Percentiles rank a stretch among this genome's conserved stretches.
Evolutionary conservation across 306 rosid species (phyloP).

Genomic region (Ochetophila trinervis): DNA sequence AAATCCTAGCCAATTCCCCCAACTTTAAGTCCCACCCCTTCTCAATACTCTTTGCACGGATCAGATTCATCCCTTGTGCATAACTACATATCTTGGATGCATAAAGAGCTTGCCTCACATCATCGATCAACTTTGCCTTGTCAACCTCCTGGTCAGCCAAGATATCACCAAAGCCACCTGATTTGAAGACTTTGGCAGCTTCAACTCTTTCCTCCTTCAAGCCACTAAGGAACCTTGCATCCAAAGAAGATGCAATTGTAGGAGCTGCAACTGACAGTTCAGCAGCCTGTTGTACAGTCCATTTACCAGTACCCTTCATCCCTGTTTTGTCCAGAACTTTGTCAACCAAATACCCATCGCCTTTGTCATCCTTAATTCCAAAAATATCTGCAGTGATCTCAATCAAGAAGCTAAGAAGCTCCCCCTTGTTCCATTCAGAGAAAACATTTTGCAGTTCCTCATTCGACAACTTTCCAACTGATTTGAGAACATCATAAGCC

Average conservation of each 20-base stretch:
- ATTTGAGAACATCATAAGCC: slow-evolving; percentile 86
- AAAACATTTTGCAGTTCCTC: slow-evolving; percentile 67
- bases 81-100: slow-evolving; percentile 92
- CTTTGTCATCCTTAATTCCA: slow-evolving; percentile 84
- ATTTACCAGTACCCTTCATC: slow-evolving; percentile 95
- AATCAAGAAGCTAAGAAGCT: slow-evolving; percentile 81
- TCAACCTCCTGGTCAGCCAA: slow-evolving; percentile 53
- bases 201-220: slow-evolving; percentile 85
- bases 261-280: slow-evolving; percentile 92
- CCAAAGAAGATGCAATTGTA: slow-evolving; percentile 87
- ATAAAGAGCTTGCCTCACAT: slow-evolving; percentile 87
- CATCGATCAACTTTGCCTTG: slow-evolving; percentile 71
- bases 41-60: slow-evolving; percentile 85
- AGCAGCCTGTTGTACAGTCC: slow-evolving; percentile 98
- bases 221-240: slow-evolving; percentile 92
- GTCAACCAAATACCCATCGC: slow-evolving; percentile 82
- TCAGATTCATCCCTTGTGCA: slow-evolving; percentile 95
- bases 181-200: slow-evolving; percentile 70
- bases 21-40: slow-evolving; percentile 77
- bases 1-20: slow-evolving; percentile 85
- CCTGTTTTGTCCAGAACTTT: slow-evolving; percentile 94
- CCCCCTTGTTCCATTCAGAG: slow-evolving; percentile 90
- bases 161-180: slow-evolving; percentile 64
- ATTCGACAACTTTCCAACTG: slow-evolving; percentile 87
- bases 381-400: slow-evolving; percentile 92